Evolutionary conservation across 352 stramenopile species (phyloP).

Genomic region (Phytopythium boreale): DNA sequence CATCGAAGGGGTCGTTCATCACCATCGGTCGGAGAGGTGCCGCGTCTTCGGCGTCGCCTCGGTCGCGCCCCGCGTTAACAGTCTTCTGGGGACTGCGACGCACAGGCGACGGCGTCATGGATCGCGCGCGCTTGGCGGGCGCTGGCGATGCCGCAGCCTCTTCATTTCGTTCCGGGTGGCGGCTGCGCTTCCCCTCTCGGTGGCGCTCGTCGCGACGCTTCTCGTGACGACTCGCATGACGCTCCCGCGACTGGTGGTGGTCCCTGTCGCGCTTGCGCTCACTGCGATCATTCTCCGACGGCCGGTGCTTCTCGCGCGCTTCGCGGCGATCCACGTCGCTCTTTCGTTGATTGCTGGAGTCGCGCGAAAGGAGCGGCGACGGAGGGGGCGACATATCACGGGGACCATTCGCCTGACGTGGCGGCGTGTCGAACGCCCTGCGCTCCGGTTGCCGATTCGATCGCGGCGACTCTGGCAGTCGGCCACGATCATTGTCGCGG

Average conservation of each 20-base stretch:
- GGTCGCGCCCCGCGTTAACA: slow-evolving; percentile 12
- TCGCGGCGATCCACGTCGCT: neutral
- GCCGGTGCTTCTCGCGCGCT: neutral
- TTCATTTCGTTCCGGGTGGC: slow-evolving; percentile 11
- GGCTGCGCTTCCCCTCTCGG: slow-evolving; percentile 23
- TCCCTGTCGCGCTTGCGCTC: slow-evolving; percentile 22
- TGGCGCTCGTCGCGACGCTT: slow-evolving; percentile 32
- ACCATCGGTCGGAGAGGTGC: slow-evolving; percentile 14
- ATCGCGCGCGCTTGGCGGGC: slow-evolving; percentile 17
- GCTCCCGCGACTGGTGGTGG: slow-evolving; percentile 19
- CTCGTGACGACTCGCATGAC: slow-evolving; percentile 24
- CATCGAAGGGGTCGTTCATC: slow-evolving; percentile 49
- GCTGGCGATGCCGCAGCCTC: slow-evolving; percentile 2
- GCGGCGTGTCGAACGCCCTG: neutral
- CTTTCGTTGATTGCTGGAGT: neutral
- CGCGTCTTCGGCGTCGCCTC: slow-evolving; percentile 21
- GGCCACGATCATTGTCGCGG: slow-evolving; percentile 1
- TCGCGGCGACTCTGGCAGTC: neutral
- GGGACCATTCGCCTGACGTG: neutral
- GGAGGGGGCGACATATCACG: slow-evolving; percentile 3
- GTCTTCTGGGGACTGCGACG: slow-evolving; percentile 23
- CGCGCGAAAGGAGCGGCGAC: neutral
- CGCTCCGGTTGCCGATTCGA: neutral
- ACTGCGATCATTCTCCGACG: slow-evolving; percentile 3
- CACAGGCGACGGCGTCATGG: slow-evolving; percentile 37